Base-by-base conservation (phyloP, 257 asterid genomes). In the Capsicum baccatum region DNA sequence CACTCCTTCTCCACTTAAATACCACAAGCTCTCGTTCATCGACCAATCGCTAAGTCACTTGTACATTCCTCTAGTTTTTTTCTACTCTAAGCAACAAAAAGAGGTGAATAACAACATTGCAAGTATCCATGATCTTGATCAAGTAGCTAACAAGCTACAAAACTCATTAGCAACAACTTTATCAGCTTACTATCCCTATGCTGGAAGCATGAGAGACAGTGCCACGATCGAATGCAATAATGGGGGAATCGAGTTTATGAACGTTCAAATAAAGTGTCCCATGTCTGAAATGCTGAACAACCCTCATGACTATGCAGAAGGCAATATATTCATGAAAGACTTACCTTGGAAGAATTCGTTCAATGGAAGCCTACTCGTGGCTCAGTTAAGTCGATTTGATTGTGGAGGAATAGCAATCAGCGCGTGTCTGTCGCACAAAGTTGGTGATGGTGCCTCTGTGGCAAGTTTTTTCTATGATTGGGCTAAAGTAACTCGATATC, bases 371-470 rank as follows among this genome's bases (percentile, higher is more conserved):
- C 79, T 71, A 47, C 79, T 71, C 6, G 39, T 47, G 6, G 79
- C 79, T 71, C 79, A 71, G 17, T 15, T 82, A 6, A 82, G 21
- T 9, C 73, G 52, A 52, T 85, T 85, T 8, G 19, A 82, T 21
- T 82, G 83, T 3, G 85, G 81, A 9, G 82, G 87, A 16, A 70
- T 66, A 15, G 79, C 87, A 11, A 48, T 85, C 15, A 44, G 81
- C 52, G 39, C 55, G 1, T 73, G 73, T 15, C 21, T 74, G 60
- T 37, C 80, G 2, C 88, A 85, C 17, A 85, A 82, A 17, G 17
- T 73, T 14, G 60, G 69, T 39, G 85, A 85, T 63, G 85, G 69
- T 7, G 15, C 67, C 16, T 82, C 79, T 10, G 19, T 52, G 0
- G 44, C 13, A 3, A 73, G 35, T 21, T 73, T 85, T 19, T 3